phyloP scores from a whole-genome alignment of 2,329 filamentous ascomycete genomes.

The Phyllosticta citribraziliensis region DNA sequence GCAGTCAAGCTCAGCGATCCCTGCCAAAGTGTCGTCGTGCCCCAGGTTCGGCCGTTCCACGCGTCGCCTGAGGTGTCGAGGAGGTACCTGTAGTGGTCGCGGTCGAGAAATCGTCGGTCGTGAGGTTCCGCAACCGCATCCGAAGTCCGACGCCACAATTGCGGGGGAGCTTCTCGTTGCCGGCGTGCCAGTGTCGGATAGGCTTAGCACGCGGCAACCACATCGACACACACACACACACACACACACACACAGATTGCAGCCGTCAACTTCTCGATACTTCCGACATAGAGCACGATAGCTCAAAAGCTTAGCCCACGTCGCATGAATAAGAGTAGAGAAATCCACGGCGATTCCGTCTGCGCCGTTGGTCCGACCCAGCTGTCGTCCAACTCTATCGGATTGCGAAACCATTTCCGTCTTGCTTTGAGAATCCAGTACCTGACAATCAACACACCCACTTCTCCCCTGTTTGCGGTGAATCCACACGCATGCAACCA shows the following conservation, averaged over 20 bases:
- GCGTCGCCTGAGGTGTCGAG: neutral
- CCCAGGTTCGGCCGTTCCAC: neutral
- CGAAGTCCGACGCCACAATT: neutral
- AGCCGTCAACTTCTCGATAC: neutral
- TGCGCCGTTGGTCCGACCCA: neutral
- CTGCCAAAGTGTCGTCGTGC: neutral
- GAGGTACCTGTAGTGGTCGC: neutral
- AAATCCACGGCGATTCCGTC: neutral
- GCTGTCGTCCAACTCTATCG: neutral
- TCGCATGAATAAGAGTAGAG: neutral
- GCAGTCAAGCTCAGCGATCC: neutral
- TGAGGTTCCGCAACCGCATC: neutral
- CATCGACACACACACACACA: neutral
- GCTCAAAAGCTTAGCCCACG: neutral
- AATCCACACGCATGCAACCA: too few species aligned
- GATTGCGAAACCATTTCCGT: neutral
- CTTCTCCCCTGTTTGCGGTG: too few species aligned
- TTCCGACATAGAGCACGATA: neutral
- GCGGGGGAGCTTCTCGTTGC: neutral
- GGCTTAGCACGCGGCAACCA: neutral
- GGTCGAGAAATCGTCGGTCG: neutral
- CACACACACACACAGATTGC: neutral
- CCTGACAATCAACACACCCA: too few species aligned
- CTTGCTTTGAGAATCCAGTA: neutral
- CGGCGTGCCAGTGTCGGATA: neutral